Conservation (phyloP, 345 rosid species). For the Xanthoceras sorbifolium region DNA sequence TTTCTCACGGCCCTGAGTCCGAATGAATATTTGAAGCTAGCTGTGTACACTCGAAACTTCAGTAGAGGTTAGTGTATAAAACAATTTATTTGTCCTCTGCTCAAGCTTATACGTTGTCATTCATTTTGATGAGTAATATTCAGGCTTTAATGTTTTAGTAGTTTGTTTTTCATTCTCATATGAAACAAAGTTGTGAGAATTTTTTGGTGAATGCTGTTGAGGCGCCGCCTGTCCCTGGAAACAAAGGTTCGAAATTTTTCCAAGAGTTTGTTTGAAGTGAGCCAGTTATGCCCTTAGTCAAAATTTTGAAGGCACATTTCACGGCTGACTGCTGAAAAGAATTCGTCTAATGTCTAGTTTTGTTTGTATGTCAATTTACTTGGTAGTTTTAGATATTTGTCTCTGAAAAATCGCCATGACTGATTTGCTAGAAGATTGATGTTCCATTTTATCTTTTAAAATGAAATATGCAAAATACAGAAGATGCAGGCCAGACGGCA, state of each 20-base stretch:
- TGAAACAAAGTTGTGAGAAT: background rate
- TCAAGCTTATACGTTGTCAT: background rate
- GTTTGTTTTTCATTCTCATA: background rate
- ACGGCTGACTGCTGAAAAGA: no score
- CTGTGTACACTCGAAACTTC: background rate
- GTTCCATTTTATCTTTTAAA: background rate
- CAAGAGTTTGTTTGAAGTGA: no score
- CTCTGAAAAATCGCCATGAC: background rate
- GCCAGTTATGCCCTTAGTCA: no score
- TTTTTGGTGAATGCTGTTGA: no score
- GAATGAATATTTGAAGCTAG: conserved; percentile 8
- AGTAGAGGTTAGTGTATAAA: background rate
- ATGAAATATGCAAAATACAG: background rate
- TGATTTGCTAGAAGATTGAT: background rate
- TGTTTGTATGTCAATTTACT: background rate
- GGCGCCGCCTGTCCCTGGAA: no score
- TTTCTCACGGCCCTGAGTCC: background rate
- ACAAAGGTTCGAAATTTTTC: no score
- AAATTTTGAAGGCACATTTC: no score
- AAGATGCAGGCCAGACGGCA: background rate
- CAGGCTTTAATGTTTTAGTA: no score
- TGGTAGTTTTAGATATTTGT: background rate
- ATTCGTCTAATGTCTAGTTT: background rate
- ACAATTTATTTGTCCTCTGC: background rate
- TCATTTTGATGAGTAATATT: background rate